A percentile compares a stretch with the other conserved stretches of the same genome.
These are phyloP conservation scores for Cladosporium sp. DNA, from an alignment of 2,329 filamentous ascomycete genomes.

Conservation along the genomic window DNA sequence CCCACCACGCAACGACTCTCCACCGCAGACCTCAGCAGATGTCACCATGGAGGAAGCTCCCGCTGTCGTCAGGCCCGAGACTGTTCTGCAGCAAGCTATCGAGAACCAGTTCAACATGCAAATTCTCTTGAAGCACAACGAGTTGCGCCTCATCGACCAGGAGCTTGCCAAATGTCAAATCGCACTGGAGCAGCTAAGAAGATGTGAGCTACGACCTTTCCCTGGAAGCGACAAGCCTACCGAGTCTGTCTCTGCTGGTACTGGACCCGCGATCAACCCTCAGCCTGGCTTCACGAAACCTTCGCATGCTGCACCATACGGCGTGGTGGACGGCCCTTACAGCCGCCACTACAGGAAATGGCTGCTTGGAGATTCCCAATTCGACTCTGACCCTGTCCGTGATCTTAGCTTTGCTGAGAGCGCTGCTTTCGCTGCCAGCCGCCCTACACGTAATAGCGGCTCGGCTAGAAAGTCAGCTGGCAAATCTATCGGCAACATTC, in stretches of 20 bases:
- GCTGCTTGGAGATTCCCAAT: constrained; percentile 85
- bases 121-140: constrained; percentile 90
- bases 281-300: constrained; percentile 66
- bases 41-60: constrained; percentile 24
- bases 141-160: constrained; percentile 90
- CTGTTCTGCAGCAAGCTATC: constrained; percentile 66
- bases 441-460: constrained; percentile 76
- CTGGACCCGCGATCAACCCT: constrained; percentile 68
- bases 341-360: constrained; percentile 93
- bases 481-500: constrained; percentile 64
- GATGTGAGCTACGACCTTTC: constrained; percentile 90
- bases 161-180: constrained; percentile 95
- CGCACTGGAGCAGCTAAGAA: constrained; percentile 87
- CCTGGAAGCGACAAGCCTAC: constrained; percentile 70
- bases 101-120: constrained; percentile 88
- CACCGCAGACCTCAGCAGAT: constrained; percentile 1
- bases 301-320: constrained; percentile 82
- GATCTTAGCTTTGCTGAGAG: constrained; percentile 29
- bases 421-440: constrained; percentile 58
- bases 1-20: constrained; percentile 1
- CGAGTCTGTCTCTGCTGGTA: constrained; percentile 70
- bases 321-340: constrained; percentile 89
- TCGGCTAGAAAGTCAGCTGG: constrained; percentile 53
- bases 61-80: constrained; percentile 17
- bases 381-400: constrained; percentile 60